Conservation (phyloP, 352 stramenopile genomes). For the Thalassiosira mediterranea region DNA sequence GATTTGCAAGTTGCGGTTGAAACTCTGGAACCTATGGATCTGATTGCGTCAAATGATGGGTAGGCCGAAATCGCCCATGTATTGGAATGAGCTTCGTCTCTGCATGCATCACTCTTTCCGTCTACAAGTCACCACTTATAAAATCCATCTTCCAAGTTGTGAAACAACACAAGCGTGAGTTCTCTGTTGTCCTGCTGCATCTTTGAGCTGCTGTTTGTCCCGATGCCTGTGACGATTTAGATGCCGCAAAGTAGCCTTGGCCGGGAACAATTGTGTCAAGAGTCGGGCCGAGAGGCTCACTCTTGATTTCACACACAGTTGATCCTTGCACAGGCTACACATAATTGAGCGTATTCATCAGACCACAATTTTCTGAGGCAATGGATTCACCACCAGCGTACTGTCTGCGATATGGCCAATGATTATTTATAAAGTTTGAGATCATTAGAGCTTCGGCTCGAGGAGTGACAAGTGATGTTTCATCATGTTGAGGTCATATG, state of each 20-base stretch:
- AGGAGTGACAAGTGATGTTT: slow-evolving; percentile 51
- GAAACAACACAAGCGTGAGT: too few relatives aligned
- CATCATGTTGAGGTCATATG: slow-evolving; percentile 34
- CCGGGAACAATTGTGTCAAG: slow-evolving; percentile 11
- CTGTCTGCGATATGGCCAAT: slow-evolving; percentile 28
- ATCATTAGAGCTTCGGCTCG: slow-evolving; percentile 45
- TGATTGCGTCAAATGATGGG: too few relatives aligned
- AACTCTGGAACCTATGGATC: too few relatives aligned
- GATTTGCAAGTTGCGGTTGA: too few relatives aligned
- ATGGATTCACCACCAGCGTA: slow-evolving; percentile 5
- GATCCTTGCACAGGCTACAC: slow-evolving; percentile 13
- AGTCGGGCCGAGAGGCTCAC: slow-evolving; percentile 43
- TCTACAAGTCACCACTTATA: too few relatives aligned
- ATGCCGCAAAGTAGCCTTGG: slow-evolving; percentile 50
- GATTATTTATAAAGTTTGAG: slow-evolving; percentile 68
- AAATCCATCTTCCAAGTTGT: too few relatives aligned
- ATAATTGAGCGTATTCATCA: slow-evolving; percentile 58
- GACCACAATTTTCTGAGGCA: slow-evolving; percentile 69
- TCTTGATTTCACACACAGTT: slow-evolving; percentile 35
- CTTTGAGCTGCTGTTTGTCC: too few relatives aligned
- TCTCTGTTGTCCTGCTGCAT: too few relatives aligned
- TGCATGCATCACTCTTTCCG: not conserved
- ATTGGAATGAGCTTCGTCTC: not conserved
- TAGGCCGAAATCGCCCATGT: too few relatives aligned
- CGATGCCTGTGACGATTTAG: slow-evolving; percentile 59